Evolutionary conservation across 2,329 filamentous ascomycete genomes (phyloP).

Genomic region (Alternaria metachromatica): DNA sequence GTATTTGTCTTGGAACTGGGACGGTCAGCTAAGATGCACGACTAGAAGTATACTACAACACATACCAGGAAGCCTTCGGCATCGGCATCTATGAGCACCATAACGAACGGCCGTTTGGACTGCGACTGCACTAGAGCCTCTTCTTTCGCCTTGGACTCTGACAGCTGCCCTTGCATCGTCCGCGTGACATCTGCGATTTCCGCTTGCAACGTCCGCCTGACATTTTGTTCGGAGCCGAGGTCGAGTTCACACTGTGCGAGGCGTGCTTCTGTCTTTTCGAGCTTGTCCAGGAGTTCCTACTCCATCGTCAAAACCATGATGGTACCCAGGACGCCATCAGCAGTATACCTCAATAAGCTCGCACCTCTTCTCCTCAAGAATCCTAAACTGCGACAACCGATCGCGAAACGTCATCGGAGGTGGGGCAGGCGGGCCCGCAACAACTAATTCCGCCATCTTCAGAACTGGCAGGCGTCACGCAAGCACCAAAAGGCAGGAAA

Average conservation of each 20-base stretch:
- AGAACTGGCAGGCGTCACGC: constrained; percentile 10
- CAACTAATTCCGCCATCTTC: constrained; percentile 19
- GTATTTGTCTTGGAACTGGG: constrained; percentile 48
- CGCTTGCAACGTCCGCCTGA: constrained; percentile 44
- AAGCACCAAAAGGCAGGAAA: constrained; percentile 5
- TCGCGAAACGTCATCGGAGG: constrained; percentile 40
- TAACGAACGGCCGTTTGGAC: constrained; percentile 43
- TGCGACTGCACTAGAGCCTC: constrained; percentile 40
- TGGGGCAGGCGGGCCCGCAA: constrained; percentile 16
- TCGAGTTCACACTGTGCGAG: constrained; percentile 47
- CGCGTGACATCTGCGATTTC: constrained; percentile 29
- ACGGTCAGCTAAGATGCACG: constrained; percentile 1
- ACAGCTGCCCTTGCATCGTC: constrained; percentile 12
- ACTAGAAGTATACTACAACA: background rate
- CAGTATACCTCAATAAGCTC: constrained; percentile 46
- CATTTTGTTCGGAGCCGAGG: constrained; percentile 48
- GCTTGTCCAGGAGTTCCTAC: constrained; percentile 47
- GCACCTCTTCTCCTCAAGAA: constrained; percentile 46
- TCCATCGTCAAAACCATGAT: background rate
- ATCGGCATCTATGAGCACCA: constrained; percentile 48
- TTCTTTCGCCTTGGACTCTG: constrained; percentile 40
- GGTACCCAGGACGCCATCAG: background rate
- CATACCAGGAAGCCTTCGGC: constrained; percentile 46
- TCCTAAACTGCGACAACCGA: constrained; percentile 45
- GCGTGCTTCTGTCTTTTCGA: constrained; percentile 46